A percentile compares a stretch with the other conserved stretches of the same genome.
Conservation (phyloP, 2,329 filamentous ascomycete species). For the Phyllosticta paracitricarpa region DNA sequence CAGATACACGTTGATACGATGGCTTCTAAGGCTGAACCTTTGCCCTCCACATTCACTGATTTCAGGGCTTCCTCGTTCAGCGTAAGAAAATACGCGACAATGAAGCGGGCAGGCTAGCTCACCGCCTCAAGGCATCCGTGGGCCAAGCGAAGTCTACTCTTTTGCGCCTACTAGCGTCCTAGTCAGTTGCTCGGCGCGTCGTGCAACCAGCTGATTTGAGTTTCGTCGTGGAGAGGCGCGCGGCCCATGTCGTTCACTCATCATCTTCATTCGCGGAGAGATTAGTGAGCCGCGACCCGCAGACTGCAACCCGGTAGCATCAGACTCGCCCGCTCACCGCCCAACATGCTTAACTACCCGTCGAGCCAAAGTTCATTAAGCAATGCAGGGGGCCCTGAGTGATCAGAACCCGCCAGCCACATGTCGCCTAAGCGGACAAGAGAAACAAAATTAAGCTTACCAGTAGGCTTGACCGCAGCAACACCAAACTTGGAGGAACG, state of each 20-base stretch:
- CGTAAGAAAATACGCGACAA: not conserved
- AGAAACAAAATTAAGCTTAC: not conserved
- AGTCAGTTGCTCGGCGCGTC: not conserved
- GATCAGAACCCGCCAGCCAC: not conserved
- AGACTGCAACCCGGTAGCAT: no score
- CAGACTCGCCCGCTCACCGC: not conserved
- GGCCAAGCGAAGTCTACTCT: not conserved
- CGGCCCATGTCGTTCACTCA: not conserved
- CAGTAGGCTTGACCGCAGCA: not conserved
- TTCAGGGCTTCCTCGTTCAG: not conserved
- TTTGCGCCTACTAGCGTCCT: not conserved
- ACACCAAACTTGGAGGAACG: not conserved
- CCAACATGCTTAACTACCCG: not conserved
- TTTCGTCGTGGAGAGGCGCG: not conserved
- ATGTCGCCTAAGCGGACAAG: not conserved
- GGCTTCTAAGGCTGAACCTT: not conserved
- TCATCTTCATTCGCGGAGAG: not conserved
- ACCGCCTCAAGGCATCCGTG: not conserved
- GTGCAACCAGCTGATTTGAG: not conserved
- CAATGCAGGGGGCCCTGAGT: not conserved
- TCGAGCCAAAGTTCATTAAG: not conserved
- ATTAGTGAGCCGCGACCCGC: not conserved
- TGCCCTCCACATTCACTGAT: not conserved
- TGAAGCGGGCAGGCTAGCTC: not conserved
- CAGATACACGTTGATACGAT: not conserved